Evolutionary conservation across 257 asterid species (phyloP).

Genomic region (Solanum lycopersicoides): DNA sequence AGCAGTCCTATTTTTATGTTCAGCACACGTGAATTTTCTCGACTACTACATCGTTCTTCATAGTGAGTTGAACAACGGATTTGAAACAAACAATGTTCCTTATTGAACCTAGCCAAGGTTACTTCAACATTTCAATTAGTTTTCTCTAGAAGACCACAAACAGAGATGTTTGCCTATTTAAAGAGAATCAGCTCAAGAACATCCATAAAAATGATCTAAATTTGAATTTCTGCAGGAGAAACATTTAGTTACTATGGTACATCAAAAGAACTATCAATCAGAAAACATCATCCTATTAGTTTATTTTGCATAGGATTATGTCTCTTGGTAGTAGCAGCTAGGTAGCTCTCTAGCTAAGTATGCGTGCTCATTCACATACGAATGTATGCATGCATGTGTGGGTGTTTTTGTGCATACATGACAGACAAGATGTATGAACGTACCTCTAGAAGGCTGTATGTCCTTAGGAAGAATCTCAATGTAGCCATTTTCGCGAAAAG

Average conservation of each 20-base stretch:
- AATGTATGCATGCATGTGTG: background rate
- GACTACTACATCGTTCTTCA: background rate
- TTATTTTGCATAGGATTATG: background rate
- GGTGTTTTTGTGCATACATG: background rate
- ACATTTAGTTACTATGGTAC: background rate
- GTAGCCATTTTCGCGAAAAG: constrained; percentile 72
- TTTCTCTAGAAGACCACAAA: background rate
- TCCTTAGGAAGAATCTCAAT: constrained; percentile 83
- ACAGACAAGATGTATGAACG: constrained; percentile 14
- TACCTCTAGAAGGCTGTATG: constrained; percentile 50
- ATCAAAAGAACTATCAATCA: background rate
- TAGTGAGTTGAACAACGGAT: background rate
- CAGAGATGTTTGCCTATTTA: background rate
- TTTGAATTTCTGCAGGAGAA: background rate
- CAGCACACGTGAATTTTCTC: background rate
- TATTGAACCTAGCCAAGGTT: background rate
- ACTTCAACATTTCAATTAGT: background rate
- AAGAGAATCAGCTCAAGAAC: background rate
- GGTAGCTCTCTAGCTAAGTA: background rate
- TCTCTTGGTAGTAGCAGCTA: background rate
- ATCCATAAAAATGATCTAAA: background rate
- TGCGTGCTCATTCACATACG: background rate
- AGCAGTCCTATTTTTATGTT: background rate
- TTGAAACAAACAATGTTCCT: background rate
- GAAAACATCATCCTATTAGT: background rate